Evolutionary conservation across 78 protist genomes (phyloP).

Genomic region (Dictyostelium brefeldianum): DNA sequence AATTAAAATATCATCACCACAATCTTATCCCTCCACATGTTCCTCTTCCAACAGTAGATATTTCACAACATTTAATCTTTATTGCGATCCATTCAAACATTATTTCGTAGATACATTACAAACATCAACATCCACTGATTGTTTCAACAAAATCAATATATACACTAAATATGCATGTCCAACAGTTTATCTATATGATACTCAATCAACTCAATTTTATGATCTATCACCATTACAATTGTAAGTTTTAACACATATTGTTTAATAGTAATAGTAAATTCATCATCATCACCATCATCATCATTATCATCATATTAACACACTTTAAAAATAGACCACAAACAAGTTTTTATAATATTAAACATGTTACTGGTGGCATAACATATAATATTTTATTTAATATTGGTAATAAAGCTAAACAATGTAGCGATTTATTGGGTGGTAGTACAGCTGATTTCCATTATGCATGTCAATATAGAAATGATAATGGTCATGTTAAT

Average conservation of each 20-base stretch:
- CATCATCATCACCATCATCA: no score
- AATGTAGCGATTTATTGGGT: background rate
- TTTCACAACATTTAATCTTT: background rate
- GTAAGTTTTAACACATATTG: no score
- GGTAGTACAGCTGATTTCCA: background rate
- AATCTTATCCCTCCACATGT: background rate
- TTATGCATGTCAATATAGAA: background rate
- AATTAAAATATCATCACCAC: background rate
- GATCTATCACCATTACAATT: background rate
- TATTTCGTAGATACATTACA: background rate
- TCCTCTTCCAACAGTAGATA: background rate
- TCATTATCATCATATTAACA: no score
- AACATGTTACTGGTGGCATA: background rate
- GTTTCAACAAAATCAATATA: background rate
- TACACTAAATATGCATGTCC: constrained; percentile 2
- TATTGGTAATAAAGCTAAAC: background rate
- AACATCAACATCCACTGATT: background rate
- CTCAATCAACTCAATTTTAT: background rate
- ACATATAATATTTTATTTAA: background rate
- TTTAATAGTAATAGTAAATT: no score
- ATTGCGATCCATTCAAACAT: background rate
- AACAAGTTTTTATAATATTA: background rate
- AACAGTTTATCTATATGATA: background rate
- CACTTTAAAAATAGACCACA: no score
- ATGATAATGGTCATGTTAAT: background rate